Conservation (phyloP, 805 yeast species). For the Yarrowia deformans region DNA sequence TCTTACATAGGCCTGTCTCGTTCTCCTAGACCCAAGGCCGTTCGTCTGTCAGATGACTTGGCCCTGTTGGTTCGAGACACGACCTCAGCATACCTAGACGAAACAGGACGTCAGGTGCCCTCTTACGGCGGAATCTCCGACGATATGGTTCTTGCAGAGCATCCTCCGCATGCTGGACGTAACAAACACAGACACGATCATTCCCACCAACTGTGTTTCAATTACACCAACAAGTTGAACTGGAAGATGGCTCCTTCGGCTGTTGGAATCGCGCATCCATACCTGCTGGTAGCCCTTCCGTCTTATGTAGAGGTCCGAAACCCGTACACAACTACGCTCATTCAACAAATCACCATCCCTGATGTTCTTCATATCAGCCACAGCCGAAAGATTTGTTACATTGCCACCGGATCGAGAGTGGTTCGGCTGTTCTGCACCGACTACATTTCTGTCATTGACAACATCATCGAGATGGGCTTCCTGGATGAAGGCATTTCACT, state of each 20-base stretch:
- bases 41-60: slow-evolving; percentile 4
- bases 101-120: slow-evolving; percentile 17
- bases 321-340: slow-evolving; percentile 50
- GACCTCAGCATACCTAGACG: slow-evolving; percentile 29
- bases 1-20: slow-evolving; percentile 25
- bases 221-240: slow-evolving; percentile 37
- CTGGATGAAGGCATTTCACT: slow-evolving; percentile 58
- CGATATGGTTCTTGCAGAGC: slow-evolving; percentile 26
- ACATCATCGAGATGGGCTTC: slow-evolving; percentile 48
- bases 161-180: slow-evolving; percentile 12
- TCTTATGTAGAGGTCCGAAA: slow-evolving; percentile 53
- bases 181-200: slow-evolving; percentile 15
- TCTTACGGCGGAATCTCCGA: slow-evolving; percentile 33
- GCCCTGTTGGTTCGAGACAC: slow-evolving; percentile 33
- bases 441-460: slow-evolving; percentile 51
- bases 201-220: slow-evolving; percentile 24
- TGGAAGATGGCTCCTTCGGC: slow-evolving; percentile 22
- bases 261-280: slow-evolving; percentile 50
- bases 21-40: slow-evolving; percentile 34
- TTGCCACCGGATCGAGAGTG: slow-evolving; percentile 48
- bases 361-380: slow-evolving; percentile 43
- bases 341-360: slow-evolving; percentile 51
- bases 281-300: slow-evolving; percentile 49
- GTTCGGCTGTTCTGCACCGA: slow-evolving; percentile 47
- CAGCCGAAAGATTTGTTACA: slow-evolving; percentile 48